Percentiles rank a stretch among this genome's conserved stretches.
phyloP scores from a whole-genome alignment of 2,329 filamentous ascomycete species.

The Diaporthe humulicola region DNA sequence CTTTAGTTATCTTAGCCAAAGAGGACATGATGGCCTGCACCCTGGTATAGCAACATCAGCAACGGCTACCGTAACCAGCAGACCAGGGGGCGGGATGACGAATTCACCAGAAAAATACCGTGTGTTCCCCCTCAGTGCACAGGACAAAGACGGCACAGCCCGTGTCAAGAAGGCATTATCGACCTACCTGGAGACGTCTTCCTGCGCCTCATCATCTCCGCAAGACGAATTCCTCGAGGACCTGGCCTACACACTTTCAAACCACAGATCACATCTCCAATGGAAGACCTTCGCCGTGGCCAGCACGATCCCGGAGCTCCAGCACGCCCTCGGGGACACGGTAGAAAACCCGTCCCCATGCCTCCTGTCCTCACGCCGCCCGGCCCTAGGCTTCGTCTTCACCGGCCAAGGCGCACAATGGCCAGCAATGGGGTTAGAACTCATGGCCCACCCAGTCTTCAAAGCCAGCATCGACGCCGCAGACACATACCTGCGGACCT shows the following conservation, averaged over 20 bases:
- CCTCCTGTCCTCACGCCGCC: background rate
- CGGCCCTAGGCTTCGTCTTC: constrained; percentile 34
- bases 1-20: background rate
- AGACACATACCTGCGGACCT: background rate
- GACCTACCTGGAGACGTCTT: background rate
- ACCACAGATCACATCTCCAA: background rate
- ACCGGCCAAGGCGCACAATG: constrained; percentile 42
- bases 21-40: background rate
- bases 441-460: constrained; percentile 24
- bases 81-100: background rate
- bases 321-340: background rate
- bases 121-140: background rate
- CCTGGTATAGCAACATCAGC: background rate
- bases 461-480: constrained; percentile 9
- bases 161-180: background rate
- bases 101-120: background rate
- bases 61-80: background rate
- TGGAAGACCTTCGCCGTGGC: constrained; percentile 24
- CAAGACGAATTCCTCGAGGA: constrained; percentile 1
- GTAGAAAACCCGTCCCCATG: background rate
- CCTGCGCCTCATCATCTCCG: background rate
- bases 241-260: constrained; percentile 8
- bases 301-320: constrained; percentile 6
- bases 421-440: constrained; percentile 43
- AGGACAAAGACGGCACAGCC: background rate